A percentile compares a stretch with the other conserved stretches of the same genome.
These are phyloP conservation scores for Senna tora DNA, from an alignment of 306 rosid genomes.

Conservation along the genomic window DNA sequence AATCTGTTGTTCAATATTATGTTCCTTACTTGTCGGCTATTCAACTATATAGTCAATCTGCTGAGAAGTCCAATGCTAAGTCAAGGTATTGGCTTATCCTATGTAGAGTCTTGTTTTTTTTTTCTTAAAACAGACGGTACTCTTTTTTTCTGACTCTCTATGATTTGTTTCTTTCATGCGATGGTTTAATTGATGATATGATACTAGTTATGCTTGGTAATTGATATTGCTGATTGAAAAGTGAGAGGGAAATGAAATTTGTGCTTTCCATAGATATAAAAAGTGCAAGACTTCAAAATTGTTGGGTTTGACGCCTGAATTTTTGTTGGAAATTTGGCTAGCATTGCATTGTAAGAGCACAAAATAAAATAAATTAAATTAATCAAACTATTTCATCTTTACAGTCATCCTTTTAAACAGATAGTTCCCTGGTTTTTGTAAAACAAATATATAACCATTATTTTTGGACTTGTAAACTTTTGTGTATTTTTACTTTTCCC, in stretches of 20 bases:
- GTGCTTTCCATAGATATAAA: slow-evolving; percentile 6
- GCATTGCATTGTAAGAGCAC: slow-evolving; percentile 7
- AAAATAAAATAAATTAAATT: slow-evolving; percentile 8
- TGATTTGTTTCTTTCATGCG: slow-evolving; percentile 11
- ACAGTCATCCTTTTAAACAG: neutral
- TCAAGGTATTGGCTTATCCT: slow-evolving; percentile 55
- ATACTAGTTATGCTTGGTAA: neutral
- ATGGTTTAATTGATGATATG: slow-evolving; percentile 20
- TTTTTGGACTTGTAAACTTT: neutral
- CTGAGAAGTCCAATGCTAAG: slow-evolving; percentile 49
- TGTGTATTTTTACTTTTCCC: neutral
- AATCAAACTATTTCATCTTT: neutral
- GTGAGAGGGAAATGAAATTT: slow-evolving; percentile 26
- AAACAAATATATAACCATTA: slow-evolving; percentile 13
- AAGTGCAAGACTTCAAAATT: slow-evolving; percentile 25
- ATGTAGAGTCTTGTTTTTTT: slow-evolving; percentile 11
- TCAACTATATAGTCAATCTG: slow-evolving; percentile 71
- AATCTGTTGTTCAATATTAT: slow-evolving; percentile 81
- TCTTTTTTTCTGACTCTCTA: slow-evolving; percentile 9
- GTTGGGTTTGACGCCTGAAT: slow-evolving; percentile 4
- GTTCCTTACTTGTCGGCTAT: slow-evolving; percentile 93
- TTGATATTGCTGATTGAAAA: slow-evolving; percentile 24
- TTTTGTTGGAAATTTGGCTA: slow-evolving; percentile 18
- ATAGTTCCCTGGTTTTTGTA: slow-evolving; percentile 18
- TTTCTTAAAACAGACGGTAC: slow-evolving; percentile 21